Evolutionary conservation across 2,329 filamentous ascomycete species (phyloP), one percentile per base, ranked within the genome.

Genomic region (Nothophaeocryptopus gaeumannii): DNA sequence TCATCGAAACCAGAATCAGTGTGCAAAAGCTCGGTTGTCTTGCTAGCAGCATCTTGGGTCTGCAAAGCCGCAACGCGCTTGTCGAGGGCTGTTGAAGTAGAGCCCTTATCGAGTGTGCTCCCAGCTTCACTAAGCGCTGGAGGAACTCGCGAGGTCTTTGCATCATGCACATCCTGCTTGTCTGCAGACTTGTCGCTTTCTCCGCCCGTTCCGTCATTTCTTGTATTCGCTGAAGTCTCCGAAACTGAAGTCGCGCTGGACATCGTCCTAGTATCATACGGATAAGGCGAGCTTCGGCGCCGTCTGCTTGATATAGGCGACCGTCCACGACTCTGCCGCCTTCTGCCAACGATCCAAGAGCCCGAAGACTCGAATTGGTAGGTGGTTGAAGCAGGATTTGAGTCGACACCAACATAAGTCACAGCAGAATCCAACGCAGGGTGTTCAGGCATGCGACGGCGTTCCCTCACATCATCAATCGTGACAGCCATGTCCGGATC

Each of bases 401-500:
- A 72, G 10, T 71, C 66, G 1, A 62, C 58, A 30, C 60, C 56
- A 46, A 65, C 50, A 44, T 65, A 68, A 8, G 64, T 67, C 35
- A 67, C 65, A 32, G 63, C 60, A 30, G 47, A 38, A 8, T 49
- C 40, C 13, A 49, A 41, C 13, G 41, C 35, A 33, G 13, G 5
- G 39, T 40, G 26, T 51, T 55, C 40, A 47, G 51, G 33, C 46
- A 38, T 37, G 10, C 45, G 45, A 11, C 56, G 47, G 32, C 53
- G 47, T 60, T 56, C 35, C 36, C 67, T 62, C 16, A 76, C 72
- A 45, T 76, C 73, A 14, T 74, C 69, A 5, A 71, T 67, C 32
- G 70, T 70, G 14, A 76, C 69, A 26, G 73, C 66, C 29, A 70
- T 69, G 8, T 65, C 62, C 3, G 74, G 74, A 46, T 76, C 72